Percentiles rank a stretch among this genome's conserved stretches.
Evolutionary conservation across 2,329 filamentous ascomycete species (phyloP).

Genomic region (Claviceps pazoutovae): DNA sequence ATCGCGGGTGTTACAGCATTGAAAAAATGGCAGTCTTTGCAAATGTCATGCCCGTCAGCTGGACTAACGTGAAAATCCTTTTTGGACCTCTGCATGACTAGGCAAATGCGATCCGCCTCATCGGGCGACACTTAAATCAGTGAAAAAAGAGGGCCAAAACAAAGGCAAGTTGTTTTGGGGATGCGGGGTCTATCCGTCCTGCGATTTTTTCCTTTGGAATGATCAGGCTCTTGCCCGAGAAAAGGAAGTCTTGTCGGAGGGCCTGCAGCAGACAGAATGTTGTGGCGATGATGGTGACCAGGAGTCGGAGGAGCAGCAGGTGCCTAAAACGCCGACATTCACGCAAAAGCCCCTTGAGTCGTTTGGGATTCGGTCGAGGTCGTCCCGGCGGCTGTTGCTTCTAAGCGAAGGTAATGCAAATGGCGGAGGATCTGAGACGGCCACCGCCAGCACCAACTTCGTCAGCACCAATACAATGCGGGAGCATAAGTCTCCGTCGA

Average conservation of each 20-base stretch:
- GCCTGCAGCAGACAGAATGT: background rate
- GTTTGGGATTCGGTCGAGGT: conserved; percentile 16
- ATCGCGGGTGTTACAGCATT: background rate
- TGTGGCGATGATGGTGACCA: background rate
- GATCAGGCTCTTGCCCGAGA: conserved; percentile 22
- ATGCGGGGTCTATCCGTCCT: conserved; percentile 23
- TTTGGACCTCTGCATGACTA: conserved; percentile 7
- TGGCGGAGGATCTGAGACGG: background rate
- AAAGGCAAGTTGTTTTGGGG: conserved; percentile 29
- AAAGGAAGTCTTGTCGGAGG: conserved; percentile 9
- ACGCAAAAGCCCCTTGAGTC: conserved; percentile 17
- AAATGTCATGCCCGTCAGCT: background rate
- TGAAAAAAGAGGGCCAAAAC: conserved; percentile 25
- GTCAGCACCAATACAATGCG: background rate
- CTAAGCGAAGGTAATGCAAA: background rate
- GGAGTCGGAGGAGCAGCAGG: conserved; percentile 1
- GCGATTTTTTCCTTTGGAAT: conserved; percentile 32
- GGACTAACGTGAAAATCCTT: conserved; percentile 1
- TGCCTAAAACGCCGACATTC: conserved; percentile 14
- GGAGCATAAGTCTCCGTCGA: background rate
- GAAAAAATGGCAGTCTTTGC: background rate
- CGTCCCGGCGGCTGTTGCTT: conserved; percentile 7
- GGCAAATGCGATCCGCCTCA: conserved; percentile 30
- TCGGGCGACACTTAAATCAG: conserved; percentile 20
- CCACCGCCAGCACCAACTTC: background rate